Evolutionary conservation across 352 stramenopile species (phyloP).

Genomic region (Phytophthora kernoviae): DNA sequence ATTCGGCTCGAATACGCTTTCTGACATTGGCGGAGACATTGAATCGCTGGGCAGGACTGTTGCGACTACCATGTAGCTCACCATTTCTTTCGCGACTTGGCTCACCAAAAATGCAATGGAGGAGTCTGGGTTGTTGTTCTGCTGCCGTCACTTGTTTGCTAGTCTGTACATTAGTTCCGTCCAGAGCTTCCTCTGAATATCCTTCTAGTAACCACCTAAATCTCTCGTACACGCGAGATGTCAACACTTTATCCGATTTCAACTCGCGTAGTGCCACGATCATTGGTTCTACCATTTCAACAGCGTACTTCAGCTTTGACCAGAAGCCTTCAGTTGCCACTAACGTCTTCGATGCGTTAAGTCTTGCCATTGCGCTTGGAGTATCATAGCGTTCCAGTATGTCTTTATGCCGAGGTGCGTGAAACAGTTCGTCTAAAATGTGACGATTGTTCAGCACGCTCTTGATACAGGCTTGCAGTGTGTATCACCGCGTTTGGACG

Average conservation of each 20-base stretch:
- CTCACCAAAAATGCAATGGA: neutral
- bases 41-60: neutral
- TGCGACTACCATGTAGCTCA: neutral
- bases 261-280: constrained; percentile 4
- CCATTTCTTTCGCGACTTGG: neutral
- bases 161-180: neutral
- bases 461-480: constrained; percentile 5
- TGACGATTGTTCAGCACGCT: constrained; percentile 5
- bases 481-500: constrained; percentile 11
- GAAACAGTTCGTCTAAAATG: constrained; percentile 12
- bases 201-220: constrained; percentile 2
- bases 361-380: neutral
- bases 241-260: constrained; percentile 4
- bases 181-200: neutral
- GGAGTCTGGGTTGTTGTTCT: neutral
- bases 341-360: constrained; percentile 1
- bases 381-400: constrained; percentile 1
- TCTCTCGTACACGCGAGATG: constrained; percentile 6
- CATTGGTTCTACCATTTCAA: constrained; percentile 7
- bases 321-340: neutral
- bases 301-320: constrained; percentile 4
- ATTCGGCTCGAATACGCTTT: neutral
- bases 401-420: neutral
- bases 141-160: neutral
- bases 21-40: neutral